A percentile compares a stretch with the other conserved stretches of the same genome.
These are phyloP conservation scores for Erodium texanum DNA, from an alignment of 441 rosid species.

Conservation along the genomic window DNA sequence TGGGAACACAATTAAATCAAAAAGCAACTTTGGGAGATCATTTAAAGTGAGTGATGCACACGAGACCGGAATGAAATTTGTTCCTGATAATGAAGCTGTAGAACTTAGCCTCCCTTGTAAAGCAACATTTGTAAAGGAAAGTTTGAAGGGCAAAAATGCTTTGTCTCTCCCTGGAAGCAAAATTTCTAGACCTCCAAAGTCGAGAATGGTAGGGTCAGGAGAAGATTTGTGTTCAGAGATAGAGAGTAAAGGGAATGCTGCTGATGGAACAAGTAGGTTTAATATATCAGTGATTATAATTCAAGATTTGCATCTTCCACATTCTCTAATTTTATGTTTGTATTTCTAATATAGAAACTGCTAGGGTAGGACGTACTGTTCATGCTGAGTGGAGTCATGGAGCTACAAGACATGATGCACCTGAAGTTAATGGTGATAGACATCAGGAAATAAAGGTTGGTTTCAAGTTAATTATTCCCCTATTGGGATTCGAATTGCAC, in stretches of 20 bases:
- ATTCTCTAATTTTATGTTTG: slow-evolving; percentile 18
- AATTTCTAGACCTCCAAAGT: slow-evolving; percentile 26
- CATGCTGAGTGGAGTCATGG: too few species aligned
- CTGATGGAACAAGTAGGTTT: slow-evolving; percentile 35
- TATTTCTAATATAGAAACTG: slow-evolving; percentile 28
- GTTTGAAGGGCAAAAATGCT: too few species aligned
- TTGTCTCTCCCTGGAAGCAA: slow-evolving; percentile 5
- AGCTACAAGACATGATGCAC: slow-evolving; percentile 20
- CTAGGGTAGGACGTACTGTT: slow-evolving; percentile 22
- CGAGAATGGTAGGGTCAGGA: slow-evolving; percentile 23
- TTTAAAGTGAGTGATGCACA: slow-evolving; percentile 20
- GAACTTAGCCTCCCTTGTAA: background rate
- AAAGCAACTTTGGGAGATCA: slow-evolving; percentile 27
- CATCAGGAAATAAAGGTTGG: slow-evolving; percentile 42
- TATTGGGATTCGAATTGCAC: background rate
- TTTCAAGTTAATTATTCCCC: slow-evolving; percentile 7
- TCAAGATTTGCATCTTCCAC: slow-evolving; percentile 3
- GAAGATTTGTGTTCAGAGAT: slow-evolving; percentile 30
- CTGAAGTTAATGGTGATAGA: slow-evolving; percentile 25
- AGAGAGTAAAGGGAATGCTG: slow-evolving; percentile 32
- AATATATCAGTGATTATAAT: slow-evolving; percentile 14
- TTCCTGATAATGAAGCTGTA: too few species aligned
- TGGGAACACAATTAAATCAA: slow-evolving; percentile 26
- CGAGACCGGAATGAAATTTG: slow-evolving; percentile 16
- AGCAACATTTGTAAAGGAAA: too few species aligned